Conservation (phyloP, 2,329 filamentous ascomycete species). For the Epichloe bromicola region DNA sequence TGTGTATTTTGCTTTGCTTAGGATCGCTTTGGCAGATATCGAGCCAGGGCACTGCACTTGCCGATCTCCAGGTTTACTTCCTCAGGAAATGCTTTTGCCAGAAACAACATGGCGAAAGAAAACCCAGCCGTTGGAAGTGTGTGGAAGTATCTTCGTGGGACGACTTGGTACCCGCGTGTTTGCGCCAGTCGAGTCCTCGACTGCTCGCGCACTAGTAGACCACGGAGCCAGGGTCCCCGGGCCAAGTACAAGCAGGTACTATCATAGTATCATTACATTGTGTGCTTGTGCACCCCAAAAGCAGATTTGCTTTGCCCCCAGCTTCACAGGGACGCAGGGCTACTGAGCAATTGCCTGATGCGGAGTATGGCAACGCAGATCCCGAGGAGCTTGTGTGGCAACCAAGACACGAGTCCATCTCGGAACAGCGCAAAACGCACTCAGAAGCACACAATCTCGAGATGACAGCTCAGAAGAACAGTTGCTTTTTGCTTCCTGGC, state of each 20-base stretch:
- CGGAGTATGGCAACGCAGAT: background rate
- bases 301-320: background rate
- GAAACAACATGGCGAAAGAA: background rate
- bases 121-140: background rate
- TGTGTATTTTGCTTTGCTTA: background rate
- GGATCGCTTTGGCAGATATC: background rate
- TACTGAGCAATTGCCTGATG: background rate
- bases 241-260: background rate
- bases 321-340: background rate
- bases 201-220: background rate
- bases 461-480: background rate
- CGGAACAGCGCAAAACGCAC: background rate
- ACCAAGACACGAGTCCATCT: background rate
- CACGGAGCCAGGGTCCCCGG: background rate
- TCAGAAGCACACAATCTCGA: background rate
- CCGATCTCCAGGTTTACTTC: background rate
- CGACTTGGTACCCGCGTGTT: conserved; percentile 1
- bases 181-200: background rate
- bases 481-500: background rate
- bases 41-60: background rate
- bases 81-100: conserved; percentile 1
- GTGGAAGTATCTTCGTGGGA: conserved; percentile 1
- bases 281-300: background rate
- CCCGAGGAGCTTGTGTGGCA: background rate
- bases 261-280: background rate